Percentiles rank a stretch among this genome's conserved stretches.
Conservation (phyloP, 2,329 filamentous ascomycete species). For the Boeremia lycopersici region DNA sequence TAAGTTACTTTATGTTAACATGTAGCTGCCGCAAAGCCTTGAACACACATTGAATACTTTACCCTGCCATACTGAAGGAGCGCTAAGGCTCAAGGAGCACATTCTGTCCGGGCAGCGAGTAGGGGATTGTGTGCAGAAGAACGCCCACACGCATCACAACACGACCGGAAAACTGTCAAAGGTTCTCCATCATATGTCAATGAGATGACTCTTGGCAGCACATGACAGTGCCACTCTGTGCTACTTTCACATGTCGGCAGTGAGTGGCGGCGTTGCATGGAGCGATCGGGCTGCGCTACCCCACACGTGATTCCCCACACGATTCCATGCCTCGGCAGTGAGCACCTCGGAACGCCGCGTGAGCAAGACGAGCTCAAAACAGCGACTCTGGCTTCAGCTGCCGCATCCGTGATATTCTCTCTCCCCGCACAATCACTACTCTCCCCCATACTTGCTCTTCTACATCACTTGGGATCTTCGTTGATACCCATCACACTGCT, state of each 20-base stretch:
- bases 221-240: not conserved
- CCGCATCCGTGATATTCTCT: conserved; percentile 2
- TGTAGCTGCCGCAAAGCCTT: no score
- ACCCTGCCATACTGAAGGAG: no score
- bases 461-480: conserved; percentile 9
- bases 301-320: conserved; percentile 17
- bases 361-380: conserved; percentile 16
- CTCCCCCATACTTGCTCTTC: not conserved
- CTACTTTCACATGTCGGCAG: conserved; percentile 16
- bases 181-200: conserved; percentile 3
- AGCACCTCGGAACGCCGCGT: conserved; percentile 17
- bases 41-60: no score
- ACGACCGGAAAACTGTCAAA: not conserved
- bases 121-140: not conserved
- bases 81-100: no score
- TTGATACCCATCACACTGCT: conserved; percentile 11
- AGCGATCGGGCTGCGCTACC: conserved; percentile 1
- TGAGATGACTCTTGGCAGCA: not conserved
- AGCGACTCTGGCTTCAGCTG: conserved; percentile 15
- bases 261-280: conserved; percentile 1
- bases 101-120: no score
- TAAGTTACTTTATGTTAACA: no score
- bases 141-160: not conserved
- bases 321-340: conserved; percentile 11
- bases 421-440: not conserved